Conservation (phyloP, 441 rosid genomes). For the Brassica balearica region DNA sequence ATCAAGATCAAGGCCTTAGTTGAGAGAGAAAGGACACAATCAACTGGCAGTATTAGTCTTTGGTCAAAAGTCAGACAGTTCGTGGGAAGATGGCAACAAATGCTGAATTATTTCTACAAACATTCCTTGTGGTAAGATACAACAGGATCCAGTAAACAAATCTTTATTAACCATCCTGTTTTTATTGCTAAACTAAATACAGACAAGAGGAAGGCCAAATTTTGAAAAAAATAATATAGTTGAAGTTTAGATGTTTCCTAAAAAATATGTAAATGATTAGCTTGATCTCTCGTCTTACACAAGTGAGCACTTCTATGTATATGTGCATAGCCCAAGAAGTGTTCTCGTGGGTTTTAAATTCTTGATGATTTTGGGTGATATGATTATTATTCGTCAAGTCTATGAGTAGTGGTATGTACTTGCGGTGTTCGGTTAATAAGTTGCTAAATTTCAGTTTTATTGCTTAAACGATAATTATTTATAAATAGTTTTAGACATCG, state of each 20-base stretch:
- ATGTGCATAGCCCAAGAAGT: too few species aligned
- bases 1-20: constrained; percentile 14
- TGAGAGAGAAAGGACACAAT: not conserved
- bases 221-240: not conserved
- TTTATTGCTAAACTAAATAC: not conserved
- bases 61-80: constrained; percentile 39
- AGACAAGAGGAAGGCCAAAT: not conserved
- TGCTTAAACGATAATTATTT: not conserved
- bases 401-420: not conserved
- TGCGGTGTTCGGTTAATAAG: constrained; percentile 54
- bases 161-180: constrained; percentile 5
- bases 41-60: constrained; percentile 2
- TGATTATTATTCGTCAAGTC: not conserved
- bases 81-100: constrained; percentile 35
- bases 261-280: not conserved
- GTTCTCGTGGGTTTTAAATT: too few species aligned
- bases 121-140: constrained; percentile 31
- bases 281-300: not conserved
- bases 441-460: not conserved
- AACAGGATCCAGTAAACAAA: not conserved
- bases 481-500: not conserved
- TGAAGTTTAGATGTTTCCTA: not conserved
- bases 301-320: too few species aligned
- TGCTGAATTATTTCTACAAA: constrained; percentile 30
- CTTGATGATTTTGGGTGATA: not conserved